phyloP scores from a whole-genome alignment of 1,139 yeast genomes.

The Yamadazyma trypodendri region DNA sequence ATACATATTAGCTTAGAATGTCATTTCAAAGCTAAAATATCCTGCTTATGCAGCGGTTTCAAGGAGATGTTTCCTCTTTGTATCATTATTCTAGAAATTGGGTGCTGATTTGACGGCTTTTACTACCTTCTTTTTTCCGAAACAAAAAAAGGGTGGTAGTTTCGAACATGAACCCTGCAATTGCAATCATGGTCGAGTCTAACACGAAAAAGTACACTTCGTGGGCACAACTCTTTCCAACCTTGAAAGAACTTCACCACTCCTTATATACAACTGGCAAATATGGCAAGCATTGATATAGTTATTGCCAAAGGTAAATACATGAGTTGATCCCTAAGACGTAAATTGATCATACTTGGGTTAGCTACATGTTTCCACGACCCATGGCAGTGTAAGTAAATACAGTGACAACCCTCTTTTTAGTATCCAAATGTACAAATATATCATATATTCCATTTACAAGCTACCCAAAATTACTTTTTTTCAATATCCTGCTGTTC shows the following conservation, averaged over 20 bases:
- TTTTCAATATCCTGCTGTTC: neutral
- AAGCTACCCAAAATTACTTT: too few relatives aligned
- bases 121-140: constrained; percentile 43
- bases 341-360: constrained; percentile 29
- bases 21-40: too few relatives aligned
- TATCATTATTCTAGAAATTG: neutral
- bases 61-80: neutral
- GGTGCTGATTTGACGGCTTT: constrained; percentile 25
- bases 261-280: constrained; percentile 76
- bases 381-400: too few relatives aligned
- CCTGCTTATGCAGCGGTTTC: too few relatives aligned
- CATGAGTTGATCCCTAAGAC: constrained; percentile 15
- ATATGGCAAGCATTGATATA: constrained; percentile 55
- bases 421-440: too few relatives aligned
- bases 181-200: constrained; percentile 70
- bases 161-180: constrained; percentile 44
- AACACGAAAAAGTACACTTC: constrained; percentile 75
- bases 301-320: constrained; percentile 53
- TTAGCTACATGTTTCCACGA: too few relatives aligned
- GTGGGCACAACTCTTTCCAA: constrained; percentile 66
- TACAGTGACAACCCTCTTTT: too few relatives aligned
- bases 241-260: constrained; percentile 79
- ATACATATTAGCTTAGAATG: too few relatives aligned
- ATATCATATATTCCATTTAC: too few relatives aligned
- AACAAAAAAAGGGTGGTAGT: constrained; percentile 66